A percentile compares a stretch with the other conserved stretches of the same genome.
Conservation (phyloP, 2,329 filamentous ascomycete genomes). For the Scedosporium apiospermum region DNA sequence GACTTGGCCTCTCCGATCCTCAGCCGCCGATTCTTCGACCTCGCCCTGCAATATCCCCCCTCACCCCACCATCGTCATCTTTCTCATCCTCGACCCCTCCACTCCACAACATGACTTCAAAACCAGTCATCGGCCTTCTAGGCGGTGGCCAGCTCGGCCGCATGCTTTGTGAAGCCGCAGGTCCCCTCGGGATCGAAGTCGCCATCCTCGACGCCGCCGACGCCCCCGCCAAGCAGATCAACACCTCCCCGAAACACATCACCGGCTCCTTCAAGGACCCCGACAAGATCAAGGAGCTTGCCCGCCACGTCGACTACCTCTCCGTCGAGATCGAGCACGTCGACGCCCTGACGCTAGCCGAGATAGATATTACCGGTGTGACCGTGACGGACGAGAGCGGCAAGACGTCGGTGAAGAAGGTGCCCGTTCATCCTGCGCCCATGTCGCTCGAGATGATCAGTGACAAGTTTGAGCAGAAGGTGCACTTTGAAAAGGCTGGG, state of each 20-base stretch:
- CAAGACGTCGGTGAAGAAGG: slow-evolving; percentile 32
- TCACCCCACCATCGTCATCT: neutral
- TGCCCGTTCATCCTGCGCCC: slow-evolving; percentile 72
- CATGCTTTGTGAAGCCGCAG: slow-evolving; percentile 87
- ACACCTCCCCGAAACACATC: slow-evolving; percentile 63
- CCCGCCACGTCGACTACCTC: slow-evolving; percentile 65
- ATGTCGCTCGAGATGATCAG: slow-evolving; percentile 81
- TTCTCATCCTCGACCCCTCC: neutral
- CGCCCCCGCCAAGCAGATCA: slow-evolving; percentile 79
- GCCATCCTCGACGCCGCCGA: slow-evolving; percentile 69
- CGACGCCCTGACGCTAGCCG: slow-evolving; percentile 79
- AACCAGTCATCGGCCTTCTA: slow-evolving; percentile 40
- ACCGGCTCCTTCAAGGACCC: slow-evolving; percentile 82
- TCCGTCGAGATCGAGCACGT: slow-evolving; percentile 96
- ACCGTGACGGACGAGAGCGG: slow-evolving; percentile 33
- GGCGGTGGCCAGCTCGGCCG: slow-evolving; percentile 72
- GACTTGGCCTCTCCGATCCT: no score
- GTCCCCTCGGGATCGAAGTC: slow-evolving; percentile 63
- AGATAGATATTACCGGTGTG: slow-evolving; percentile 59
- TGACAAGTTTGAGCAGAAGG: slow-evolving; percentile 88
- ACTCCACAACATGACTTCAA: slow-evolving; percentile 16
- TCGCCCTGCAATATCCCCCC: neutral
- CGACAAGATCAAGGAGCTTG: slow-evolving; percentile 70
- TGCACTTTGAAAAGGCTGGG: slow-evolving; percentile 57
- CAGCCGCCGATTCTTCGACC: neutral